Conservation (phyloP, 352 stramenopile species). For the Pythium apleroticum region DNA sequence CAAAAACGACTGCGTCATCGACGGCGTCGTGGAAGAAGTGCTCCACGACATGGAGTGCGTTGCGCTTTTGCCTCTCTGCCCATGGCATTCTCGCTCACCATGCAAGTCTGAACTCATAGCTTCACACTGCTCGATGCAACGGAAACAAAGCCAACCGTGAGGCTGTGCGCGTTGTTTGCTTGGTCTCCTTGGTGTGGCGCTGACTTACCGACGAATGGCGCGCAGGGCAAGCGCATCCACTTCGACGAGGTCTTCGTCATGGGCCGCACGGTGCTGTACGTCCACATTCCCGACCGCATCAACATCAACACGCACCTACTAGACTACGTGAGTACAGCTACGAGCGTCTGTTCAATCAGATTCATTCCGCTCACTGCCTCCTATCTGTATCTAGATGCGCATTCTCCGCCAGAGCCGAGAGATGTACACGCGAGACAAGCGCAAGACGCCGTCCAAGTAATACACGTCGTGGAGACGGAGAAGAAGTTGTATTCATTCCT, state of each 20-base stretch:
- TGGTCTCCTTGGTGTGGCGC: not conserved
- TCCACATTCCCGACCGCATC: constrained; percentile 86
- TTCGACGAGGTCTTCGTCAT: constrained; percentile 89
- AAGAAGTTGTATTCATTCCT: constrained; percentile 1
- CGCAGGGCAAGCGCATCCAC: constrained; percentile 49
- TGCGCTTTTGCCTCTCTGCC: not conserved
- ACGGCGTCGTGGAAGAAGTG: constrained; percentile 81
- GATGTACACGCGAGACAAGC: constrained; percentile 82
- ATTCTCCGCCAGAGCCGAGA: constrained; percentile 78
- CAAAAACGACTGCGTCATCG: constrained; percentile 81
- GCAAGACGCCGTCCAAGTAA: constrained; percentile 31
- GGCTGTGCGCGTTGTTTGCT: not conserved
- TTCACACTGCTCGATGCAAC: constrained; percentile 74
- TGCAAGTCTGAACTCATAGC: constrained; percentile 23
- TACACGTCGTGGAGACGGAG: not conserved
- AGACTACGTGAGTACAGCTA: constrained; percentile 58
- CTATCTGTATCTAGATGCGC: constrained; percentile 40
- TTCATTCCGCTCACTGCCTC: not conserved
- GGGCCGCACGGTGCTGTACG: constrained; percentile 82
- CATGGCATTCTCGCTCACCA: not conserved
- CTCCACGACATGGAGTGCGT: constrained; percentile 82
- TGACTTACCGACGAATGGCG: not conserved
- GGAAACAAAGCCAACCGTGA: constrained; percentile 74
- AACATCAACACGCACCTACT: constrained; percentile 77
- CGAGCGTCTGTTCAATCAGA: not conserved